Conservation (phyloP, 768 basidiomycete genomes). For the Lactarius indigo region DNA sequence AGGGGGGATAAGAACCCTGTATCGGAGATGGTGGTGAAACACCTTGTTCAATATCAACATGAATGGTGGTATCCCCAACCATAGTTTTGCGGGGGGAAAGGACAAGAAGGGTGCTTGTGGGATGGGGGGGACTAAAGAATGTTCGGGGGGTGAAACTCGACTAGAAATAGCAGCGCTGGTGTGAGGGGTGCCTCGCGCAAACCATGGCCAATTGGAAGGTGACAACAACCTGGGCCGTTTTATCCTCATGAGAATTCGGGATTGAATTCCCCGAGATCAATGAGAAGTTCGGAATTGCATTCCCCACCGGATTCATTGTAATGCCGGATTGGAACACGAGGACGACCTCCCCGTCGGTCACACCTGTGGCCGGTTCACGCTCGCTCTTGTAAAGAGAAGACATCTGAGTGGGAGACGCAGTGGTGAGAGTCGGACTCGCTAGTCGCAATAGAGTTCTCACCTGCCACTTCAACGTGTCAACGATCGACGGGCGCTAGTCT, state of each 20-base stretch:
- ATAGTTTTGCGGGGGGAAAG: not conserved
- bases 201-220: not conserved
- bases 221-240: no score
- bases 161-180: not conserved
- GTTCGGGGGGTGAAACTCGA: not conserved
- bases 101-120: not conserved
- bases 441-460: no score
- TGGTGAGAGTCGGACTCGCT: not conserved
- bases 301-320: not conserved
- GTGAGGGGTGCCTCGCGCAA: not conserved
- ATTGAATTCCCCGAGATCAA: not conserved
- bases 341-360: no score
- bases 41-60: conserved; percentile 8
- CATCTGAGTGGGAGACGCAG: not conserved
- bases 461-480: not conserved
- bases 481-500: not conserved
- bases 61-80: not conserved
- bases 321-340: not conserved
- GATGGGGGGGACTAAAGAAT: not conserved
- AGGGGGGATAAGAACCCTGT: not conserved
- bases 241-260: not conserved
- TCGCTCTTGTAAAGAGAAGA: not conserved
- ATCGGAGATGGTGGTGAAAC: not conserved
- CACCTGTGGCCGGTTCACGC: no score
- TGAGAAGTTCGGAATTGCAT: not conserved